Evolutionary conservation across 2,329 filamentous ascomycete species (phyloP).

Genomic region (Trichoderma harzianum): DNA sequence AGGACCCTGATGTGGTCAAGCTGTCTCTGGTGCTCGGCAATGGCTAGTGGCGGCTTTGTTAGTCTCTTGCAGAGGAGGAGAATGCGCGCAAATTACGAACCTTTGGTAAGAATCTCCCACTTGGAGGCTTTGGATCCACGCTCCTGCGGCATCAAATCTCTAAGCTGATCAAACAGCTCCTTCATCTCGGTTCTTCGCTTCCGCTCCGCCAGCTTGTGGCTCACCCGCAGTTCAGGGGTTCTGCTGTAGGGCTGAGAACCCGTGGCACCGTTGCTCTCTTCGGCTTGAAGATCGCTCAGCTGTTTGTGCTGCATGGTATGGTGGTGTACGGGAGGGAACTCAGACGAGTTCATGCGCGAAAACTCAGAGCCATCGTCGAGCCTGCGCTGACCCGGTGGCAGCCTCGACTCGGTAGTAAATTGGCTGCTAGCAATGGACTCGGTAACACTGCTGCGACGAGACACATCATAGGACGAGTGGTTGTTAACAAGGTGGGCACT

Average conservation of each 20-base stretch:
- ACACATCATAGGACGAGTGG: conserved; percentile 50
- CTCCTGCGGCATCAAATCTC: conserved; percentile 75
- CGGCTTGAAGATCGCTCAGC: conserved; percentile 61
- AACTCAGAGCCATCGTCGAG: conserved; percentile 62
- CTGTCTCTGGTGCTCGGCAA: conserved; percentile 58
- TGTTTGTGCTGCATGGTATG: conserved; percentile 74
- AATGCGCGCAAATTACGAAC: conserved; percentile 44
- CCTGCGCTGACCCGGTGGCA: conserved; percentile 69
- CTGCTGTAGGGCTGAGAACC: conserved; percentile 74
- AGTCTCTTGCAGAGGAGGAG: not conserved
- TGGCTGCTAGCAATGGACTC: conserved; percentile 78
- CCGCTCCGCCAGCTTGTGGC: conserved; percentile 80
- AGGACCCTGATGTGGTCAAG: conserved; percentile 46
- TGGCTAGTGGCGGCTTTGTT: conserved; percentile 43
- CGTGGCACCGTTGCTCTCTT: conserved; percentile 48
- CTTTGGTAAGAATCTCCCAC: conserved; percentile 85
- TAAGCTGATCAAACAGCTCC: conserved; percentile 75
- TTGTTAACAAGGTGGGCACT: conserved; percentile 29
- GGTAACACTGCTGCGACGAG: conserved; percentile 71
- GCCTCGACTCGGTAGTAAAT: conserved; percentile 68
- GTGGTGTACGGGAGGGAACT: conserved; percentile 64
- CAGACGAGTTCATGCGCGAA: conserved; percentile 47
- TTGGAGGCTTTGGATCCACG: conserved; percentile 83
- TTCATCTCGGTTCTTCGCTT: conserved; percentile 88
- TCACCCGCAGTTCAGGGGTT: conserved; percentile 76